Base-by-base conservation (phyloP, 2,329 filamentous ascomycete species). In the Neopestalotiopsis sp. region DNA sequence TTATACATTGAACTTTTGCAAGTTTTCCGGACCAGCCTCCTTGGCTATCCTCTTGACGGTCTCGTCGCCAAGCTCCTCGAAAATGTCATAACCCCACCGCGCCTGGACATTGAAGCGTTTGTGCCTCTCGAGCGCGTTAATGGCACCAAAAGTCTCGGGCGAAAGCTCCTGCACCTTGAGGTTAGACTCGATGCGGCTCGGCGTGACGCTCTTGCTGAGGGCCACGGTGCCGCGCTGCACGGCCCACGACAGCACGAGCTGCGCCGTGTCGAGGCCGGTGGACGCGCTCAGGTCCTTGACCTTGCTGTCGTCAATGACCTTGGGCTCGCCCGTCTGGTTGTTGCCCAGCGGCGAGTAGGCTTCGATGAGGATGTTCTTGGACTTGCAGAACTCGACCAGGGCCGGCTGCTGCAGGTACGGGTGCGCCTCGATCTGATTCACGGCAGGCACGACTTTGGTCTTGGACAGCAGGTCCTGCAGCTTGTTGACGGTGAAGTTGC, bases 331-430 rank as follows among this genome's bases (percentile, higher is more conserved):
- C 4, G 75, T 77, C 67, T 78, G 76, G 78, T 89, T 84, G 28
- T 89, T 89, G 2, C 90, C 90, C 64, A 91, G 90, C 4, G 88
- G 89, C 17, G 88, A 91, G 59, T 72, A 71, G 45, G 71, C 70
- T 24, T 70, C 66, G 9, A 71, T 69, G 0, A 72, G 68, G 42
- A 72, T 72, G 28, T 64, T 38, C 71, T 71, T 52, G 24, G 56
- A 49, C 60, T 40, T 9, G 45, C 28, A 52, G 6, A 52, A 52
- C 52, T 57, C 66, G 38, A 63, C n/a, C 20, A 71, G 64, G 20
- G 58, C 20, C 1, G 78, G 74, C 74, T 85, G 83, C 68, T 83
- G 83, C 5, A 85, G 78, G 77, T 82, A 84, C 13, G 82, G 82
- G 76, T 85, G 81, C 66, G 82, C 78, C 74, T 84, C 84, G 72